phyloP scores from a whole-genome alignment of 805 yeast species.

The Candida nanaspora region DNA sequence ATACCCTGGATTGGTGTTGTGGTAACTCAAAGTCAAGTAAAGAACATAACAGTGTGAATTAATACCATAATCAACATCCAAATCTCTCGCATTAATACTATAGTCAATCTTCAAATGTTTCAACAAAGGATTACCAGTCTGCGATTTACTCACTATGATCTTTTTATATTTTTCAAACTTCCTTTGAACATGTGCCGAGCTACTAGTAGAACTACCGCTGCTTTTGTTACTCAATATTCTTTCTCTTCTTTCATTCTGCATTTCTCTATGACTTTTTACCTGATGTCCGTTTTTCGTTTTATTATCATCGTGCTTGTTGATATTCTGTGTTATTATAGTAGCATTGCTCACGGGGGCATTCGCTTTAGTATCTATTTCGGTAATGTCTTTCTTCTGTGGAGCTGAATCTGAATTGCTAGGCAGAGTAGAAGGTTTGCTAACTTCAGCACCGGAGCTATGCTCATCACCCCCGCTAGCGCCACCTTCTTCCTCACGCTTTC shows the following conservation, averaged over 20 bases:
- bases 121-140: conserved; percentile 67
- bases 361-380: too few species aligned
- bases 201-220: not conserved
- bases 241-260: conserved; percentile 1
- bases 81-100: conserved; percentile 44
- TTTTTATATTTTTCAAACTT: conserved; percentile 22
- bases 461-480: conserved; percentile 7
- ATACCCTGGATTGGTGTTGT: conserved; percentile 71
- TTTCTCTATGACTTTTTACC: not conserved
- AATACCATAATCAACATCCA: conserved; percentile 58
- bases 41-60: conserved; percentile 49
- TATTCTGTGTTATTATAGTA: too few species aligned
- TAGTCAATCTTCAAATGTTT: conserved; percentile 44
- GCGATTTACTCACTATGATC: conserved; percentile 55
- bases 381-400: not conserved
- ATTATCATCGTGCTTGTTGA: too few species aligned
- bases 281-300: not conserved
- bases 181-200: conserved; percentile 10
- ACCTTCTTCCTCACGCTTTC: conserved; percentile 39
- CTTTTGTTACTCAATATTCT: not conserved
- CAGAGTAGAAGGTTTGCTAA: too few species aligned
- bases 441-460: too few species aligned
- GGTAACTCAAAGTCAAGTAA: conserved; percentile 64
- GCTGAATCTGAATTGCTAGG: not conserved
- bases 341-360: too few species aligned